Conservation (phyloP, 768 basidiomycete genomes). For the Aureoboletus auriporus region DNA sequence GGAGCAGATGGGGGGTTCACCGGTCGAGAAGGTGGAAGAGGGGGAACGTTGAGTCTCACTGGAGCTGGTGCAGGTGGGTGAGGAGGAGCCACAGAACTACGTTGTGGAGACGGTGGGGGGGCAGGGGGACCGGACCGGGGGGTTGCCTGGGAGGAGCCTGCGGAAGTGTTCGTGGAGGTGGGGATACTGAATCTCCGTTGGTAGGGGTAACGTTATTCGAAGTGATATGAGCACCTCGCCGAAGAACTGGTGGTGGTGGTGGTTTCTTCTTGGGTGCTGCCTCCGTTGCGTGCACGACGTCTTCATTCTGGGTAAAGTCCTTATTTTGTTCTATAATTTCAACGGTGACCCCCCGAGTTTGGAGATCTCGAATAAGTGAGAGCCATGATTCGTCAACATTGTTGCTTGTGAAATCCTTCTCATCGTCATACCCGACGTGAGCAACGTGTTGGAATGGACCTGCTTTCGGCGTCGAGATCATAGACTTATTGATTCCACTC, state of each 20-base stretch:
- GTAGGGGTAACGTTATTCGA: slow-evolving; percentile 24
- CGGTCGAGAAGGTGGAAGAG: slow-evolving; percentile 36
- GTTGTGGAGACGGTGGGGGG: slow-evolving; percentile 23
- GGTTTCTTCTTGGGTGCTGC: slow-evolving; percentile 44
- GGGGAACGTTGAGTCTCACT: slow-evolving; percentile 22
- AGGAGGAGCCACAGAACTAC: slow-evolving; percentile 26
- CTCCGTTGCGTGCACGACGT: slow-evolving; percentile 32
- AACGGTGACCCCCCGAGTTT: slow-evolving; percentile 58
- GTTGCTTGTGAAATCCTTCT: slow-evolving; percentile 80
- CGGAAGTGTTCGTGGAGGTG: too few relatives aligned
- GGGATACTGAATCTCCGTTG: slow-evolving; percentile 19
- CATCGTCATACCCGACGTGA: slow-evolving; percentile 91
- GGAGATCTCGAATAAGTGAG: slow-evolving; percentile 62
- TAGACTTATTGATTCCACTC: slow-evolving; percentile 85
- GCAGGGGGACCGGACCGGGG: slow-evolving; percentile 8
- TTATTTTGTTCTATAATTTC: slow-evolving; percentile 73
- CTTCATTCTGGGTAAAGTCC: slow-evolving; percentile 88
- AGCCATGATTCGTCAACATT: slow-evolving; percentile 93
- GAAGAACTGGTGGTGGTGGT: slow-evolving; percentile 35
- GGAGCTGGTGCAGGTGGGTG: slow-evolving; percentile 28
- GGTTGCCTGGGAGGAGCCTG: slow-evolving; percentile 34
- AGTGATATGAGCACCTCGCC: slow-evolving; percentile 23
- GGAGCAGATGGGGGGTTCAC: slow-evolving; percentile 31
- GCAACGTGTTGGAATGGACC: slow-evolving; percentile 87
- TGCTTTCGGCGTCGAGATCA: slow-evolving; percentile 78